phyloP scores from a whole-genome alignment of 345 rosid genomes.

The Boechera divaricarpa region DNA sequence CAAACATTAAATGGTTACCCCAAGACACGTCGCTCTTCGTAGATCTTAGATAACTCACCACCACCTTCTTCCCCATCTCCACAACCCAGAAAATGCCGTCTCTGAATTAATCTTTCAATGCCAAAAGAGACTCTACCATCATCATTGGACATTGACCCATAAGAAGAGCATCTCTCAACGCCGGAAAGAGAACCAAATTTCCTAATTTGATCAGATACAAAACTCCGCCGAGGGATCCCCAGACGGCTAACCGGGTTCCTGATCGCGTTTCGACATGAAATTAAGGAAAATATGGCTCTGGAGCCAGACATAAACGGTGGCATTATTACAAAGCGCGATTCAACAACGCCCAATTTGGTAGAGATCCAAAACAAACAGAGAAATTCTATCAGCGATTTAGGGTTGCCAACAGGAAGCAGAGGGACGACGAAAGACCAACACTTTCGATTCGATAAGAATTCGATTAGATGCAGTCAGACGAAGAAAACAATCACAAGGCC shows the following conservation, averaged over 20 bases:
- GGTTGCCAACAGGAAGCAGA: constrained; percentile 5
- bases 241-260: constrained; percentile 41
- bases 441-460: background rate
- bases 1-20: constrained; percentile 54
- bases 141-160: constrained; percentile 32
- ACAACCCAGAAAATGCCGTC: constrained; percentile 82
- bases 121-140: constrained; percentile 25
- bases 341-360: constrained; percentile 5
- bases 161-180: constrained; percentile 36
- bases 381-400: background rate
- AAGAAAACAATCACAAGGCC: constrained; percentile 24
- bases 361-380: constrained; percentile 8
- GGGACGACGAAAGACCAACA: background rate
- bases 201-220: constrained; percentile 48
- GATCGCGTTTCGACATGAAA: constrained; percentile 48
- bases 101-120: constrained; percentile 45
- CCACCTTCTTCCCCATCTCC: constrained; percentile 96
- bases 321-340: constrained; percentile 49
- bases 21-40: constrained; percentile 81
- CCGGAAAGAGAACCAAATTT: constrained; percentile 53
- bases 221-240: constrained; percentile 30
- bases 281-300: constrained; percentile 52
- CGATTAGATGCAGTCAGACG: background rate
- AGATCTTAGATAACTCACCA: constrained; percentile 73
- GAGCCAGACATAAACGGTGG: constrained; percentile 61